Evolutionary conservation across 83 land plant genomes (phyloP).

Genomic region (Thuja plicata): DNA sequence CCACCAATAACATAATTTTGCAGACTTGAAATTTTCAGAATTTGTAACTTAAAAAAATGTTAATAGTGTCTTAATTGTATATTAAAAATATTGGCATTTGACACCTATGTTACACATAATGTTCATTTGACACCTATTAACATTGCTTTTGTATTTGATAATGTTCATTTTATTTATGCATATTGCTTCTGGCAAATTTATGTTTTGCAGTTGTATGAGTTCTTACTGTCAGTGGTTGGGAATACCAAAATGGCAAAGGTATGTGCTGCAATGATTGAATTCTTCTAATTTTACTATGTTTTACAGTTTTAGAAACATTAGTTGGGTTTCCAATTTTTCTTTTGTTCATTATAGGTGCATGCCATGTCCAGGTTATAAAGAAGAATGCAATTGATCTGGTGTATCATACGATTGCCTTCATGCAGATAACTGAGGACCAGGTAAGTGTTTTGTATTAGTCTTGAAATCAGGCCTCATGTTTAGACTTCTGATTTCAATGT

Average conservation of each 20-base stretch:
- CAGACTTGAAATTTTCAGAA: not conserved
- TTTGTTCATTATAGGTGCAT: constrained; percentile 8
- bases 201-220: constrained; percentile 78
- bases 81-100: not conserved
- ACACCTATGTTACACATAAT: not conserved
- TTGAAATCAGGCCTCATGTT: not conserved
- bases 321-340: not conserved
- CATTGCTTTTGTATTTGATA: not conserved
- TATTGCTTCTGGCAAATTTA: constrained; percentile 4
- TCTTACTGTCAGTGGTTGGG: constrained; percentile 73
- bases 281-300: not conserved
- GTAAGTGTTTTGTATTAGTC: constrained; percentile 23
- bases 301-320: not conserved
- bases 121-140: not conserved
- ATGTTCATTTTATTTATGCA: not conserved
- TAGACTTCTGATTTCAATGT: not conserved
- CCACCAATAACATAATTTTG: not conserved
- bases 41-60: not conserved
- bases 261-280: constrained; percentile 2
- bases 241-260: constrained; percentile 70
- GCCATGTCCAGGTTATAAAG: constrained; percentile 51
- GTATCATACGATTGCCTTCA: constrained; percentile 77
- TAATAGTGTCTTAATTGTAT: not conserved
- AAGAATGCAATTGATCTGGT: constrained; percentile 66
- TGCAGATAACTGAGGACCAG: constrained; percentile 97